Evolutionary conservation across 148 eudicot species (phyloP), one percentile per base, ranked within the genome.

Genomic region (Pouteria glomerata): DNA sequence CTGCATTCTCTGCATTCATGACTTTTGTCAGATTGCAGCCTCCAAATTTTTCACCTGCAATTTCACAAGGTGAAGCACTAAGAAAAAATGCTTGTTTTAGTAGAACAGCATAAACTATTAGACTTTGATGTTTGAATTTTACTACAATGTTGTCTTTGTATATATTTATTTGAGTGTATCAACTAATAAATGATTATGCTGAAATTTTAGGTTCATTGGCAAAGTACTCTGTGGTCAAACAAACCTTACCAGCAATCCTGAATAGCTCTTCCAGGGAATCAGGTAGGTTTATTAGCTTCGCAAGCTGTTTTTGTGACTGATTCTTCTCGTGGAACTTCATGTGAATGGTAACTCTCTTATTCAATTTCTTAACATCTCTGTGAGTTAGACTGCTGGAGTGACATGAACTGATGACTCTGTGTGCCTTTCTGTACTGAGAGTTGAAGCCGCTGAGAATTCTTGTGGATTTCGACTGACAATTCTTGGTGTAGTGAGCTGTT

Each of bases 41-140:
- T 78, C 89, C 87, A 48, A 87, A 83, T 71, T 82, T 91, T 55
- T 83, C 60, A 67, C 95, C 97, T 87, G 96, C 85, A 85, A 30
- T 73, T 71, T 26, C 63, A 86, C 70, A 78, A 30, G 42, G 42
- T 55, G 63, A 70, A 26, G 29, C 62, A 33, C 33, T 33, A 53
- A 53, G 23, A 48, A 59, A 73, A 57, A 41, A 61, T 34, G 7
- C 10, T n/a, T 12, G 44, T 19, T 19, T 51, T 23, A 47, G 19
- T 45, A 30, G 27, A 63, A 53, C 33, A 18, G 13, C 34, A 70
- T 30, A 41, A 27, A 15, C 48, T 31, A 19, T 62, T 13, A 8
- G 6, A 6, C 23, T 53, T 58, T 42, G 21, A 34, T 57, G 16
- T 16, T 63, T 23, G 27, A 35, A 41, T 6, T 41, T 16, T 12